Percentiles rank a stretch among this genome's conserved stretches.
phyloP scores from a whole-genome alignment of 2,329 filamentous ascomycete genomes.

The Monosporascus sp. region DNA sequence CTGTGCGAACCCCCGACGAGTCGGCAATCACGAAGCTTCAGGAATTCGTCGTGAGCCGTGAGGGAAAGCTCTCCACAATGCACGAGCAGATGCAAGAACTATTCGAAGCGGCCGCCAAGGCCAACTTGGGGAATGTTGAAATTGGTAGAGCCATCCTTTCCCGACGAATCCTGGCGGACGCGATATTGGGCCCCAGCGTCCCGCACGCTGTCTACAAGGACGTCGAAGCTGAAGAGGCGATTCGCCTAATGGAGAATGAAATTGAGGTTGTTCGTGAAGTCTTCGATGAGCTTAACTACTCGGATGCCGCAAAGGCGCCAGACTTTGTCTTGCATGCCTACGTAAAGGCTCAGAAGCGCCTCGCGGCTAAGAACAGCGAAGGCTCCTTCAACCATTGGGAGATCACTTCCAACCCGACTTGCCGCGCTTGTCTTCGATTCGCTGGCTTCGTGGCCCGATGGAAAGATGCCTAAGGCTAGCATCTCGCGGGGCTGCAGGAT shows the following conservation, averaged over 20 bases:
- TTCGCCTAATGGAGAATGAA: slow-evolving; percentile 19
- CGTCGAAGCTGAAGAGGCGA: slow-evolving; percentile 23
- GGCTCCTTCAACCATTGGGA: background rate
- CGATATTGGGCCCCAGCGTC: slow-evolving; percentile 7
- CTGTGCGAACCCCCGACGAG: slow-evolving; percentile 3
- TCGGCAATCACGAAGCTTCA: slow-evolving; percentile 15
- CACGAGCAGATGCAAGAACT: slow-evolving; percentile 18
- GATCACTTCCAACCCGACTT: background rate
- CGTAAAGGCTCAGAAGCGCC: slow-evolving; percentile 11
- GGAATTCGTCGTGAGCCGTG: slow-evolving; percentile 18
- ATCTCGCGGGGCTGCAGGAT: too few relatives aligned
- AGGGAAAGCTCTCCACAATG: slow-evolving; percentile 19
- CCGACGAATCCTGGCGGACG: slow-evolving; percentile 22
- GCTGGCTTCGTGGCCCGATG: slow-evolving; percentile 16
- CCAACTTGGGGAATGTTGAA: slow-evolving; percentile 18
- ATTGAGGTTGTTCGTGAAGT: slow-evolving; percentile 13
- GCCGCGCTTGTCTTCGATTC: slow-evolving; percentile 14
- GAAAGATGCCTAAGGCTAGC: slow-evolving; percentile 5
- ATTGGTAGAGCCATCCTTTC: slow-evolving; percentile 18
- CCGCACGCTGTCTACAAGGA: slow-evolving; percentile 20
- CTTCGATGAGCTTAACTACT: slow-evolving; percentile 16
- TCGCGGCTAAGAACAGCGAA: slow-evolving; percentile 8
- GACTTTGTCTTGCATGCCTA: slow-evolving; percentile 21
- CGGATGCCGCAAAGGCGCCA: slow-evolving; percentile 7
- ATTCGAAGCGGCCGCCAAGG: slow-evolving; percentile 21